Evolutionary conservation across 768 basidiomycete genomes (phyloP).

Genomic region (Rubroboletus satanas): DNA sequence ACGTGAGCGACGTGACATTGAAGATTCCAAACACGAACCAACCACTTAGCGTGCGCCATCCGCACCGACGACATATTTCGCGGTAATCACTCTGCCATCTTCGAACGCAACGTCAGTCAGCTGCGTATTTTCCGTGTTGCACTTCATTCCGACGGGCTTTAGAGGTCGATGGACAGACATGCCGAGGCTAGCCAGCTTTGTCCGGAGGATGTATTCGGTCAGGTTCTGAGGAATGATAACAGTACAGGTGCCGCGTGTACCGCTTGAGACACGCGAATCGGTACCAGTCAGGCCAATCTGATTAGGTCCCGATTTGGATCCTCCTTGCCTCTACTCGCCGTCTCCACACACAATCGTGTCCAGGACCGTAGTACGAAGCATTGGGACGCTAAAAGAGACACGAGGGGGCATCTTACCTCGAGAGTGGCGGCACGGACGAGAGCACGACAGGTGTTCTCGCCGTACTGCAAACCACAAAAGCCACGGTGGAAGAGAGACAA

Average conservation of each 20-base stretch:
- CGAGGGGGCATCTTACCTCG: no score
- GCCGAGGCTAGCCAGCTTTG: slow-evolving; percentile 31
- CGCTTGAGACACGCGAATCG: slow-evolving; percentile 35
- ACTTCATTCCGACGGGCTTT: slow-evolving; percentile 37
- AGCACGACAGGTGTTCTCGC: no score
- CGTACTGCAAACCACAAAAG: no score
- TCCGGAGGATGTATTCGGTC: slow-evolving; percentile 41
- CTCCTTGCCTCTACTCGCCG: slow-evolving; percentile 27
- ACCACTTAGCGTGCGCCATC: slow-evolving; percentile 50
- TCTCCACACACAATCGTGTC: slow-evolving; percentile 43
- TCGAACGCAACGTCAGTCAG: slow-evolving; percentile 45
- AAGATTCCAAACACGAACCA: slow-evolving; percentile 4
- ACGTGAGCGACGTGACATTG: background rate
- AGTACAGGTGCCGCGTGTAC: slow-evolving; percentile 45
- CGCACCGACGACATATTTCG: slow-evolving; percentile 49
- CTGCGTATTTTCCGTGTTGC: slow-evolving; percentile 24
- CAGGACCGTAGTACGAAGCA: slow-evolving; percentile 28
- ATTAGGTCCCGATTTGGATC: slow-evolving; percentile 33
- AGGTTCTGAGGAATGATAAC: slow-evolving; percentile 43
- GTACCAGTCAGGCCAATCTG: slow-evolving; percentile 22
- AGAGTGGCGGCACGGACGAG: no score
- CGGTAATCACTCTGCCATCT: slow-evolving; percentile 39
- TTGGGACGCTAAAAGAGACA: background rate
- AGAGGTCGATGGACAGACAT: slow-evolving; percentile 37
- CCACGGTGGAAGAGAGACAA: no score